phyloP scores from a whole-genome alignment of 2,329 filamentous ascomycete species.

The Penicillium sp. region DNA sequence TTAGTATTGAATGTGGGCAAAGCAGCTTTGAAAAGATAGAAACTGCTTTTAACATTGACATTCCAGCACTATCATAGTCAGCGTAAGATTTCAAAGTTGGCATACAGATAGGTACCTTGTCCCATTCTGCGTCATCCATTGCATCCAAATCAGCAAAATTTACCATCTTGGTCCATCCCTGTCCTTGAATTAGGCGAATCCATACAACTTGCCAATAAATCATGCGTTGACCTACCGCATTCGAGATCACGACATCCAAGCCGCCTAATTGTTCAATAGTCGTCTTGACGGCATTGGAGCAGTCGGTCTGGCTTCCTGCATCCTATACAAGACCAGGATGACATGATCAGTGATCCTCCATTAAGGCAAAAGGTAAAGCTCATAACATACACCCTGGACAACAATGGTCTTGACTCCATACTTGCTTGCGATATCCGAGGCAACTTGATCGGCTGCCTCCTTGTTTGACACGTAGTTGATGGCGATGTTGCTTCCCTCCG shows the following conservation, averaged over 20 bases:
- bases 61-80: slow-evolving; percentile 51
- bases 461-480: slow-evolving; percentile 67
- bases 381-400: slow-evolving; percentile 54
- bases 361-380: neutral
- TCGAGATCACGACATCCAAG: slow-evolving; percentile 72
- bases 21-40: slow-evolving; percentile 54
- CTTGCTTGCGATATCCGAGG: slow-evolving; percentile 50
- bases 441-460: slow-evolving; percentile 55
- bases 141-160: slow-evolving; percentile 55
- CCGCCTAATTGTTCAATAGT: slow-evolving; percentile 59
- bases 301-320: slow-evolving; percentile 56
- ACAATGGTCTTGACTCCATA: slow-evolving; percentile 51
- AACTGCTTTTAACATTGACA: slow-evolving; percentile 56
- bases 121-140: slow-evolving; percentile 58
- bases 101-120: slow-evolving; percentile 45
- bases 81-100: neutral
- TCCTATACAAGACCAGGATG: slow-evolving; percentile 45
- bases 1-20: slow-evolving; percentile 57
- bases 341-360: neutral
- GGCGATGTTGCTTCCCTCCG: slow-evolving; percentile 62
- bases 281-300: slow-evolving; percentile 55
- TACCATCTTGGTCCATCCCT: slow-evolving; percentile 58
- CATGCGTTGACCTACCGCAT: slow-evolving; percentile 49
- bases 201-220: neutral
- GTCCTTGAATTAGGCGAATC: slow-evolving; percentile 11